A percentile compares a stretch with the other conserved stretches of the same genome.
Conservation (phyloP, 257 asterid species). For the Thymus mandschuricus region DNA sequence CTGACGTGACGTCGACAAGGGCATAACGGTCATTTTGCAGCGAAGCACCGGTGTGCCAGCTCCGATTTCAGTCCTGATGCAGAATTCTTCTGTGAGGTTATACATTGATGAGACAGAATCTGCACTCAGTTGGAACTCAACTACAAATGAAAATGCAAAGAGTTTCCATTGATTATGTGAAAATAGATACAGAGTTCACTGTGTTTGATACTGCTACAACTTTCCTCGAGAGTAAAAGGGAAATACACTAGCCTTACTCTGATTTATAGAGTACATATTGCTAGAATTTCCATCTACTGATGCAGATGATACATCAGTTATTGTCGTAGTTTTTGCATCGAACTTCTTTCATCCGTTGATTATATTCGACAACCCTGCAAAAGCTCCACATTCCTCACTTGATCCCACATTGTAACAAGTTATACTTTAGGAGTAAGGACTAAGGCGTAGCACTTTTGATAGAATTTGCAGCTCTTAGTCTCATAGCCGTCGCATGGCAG, state of each 20-base stretch:
- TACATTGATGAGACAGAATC: background rate
- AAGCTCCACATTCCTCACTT: background rate
- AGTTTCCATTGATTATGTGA: background rate
- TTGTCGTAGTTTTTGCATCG: background rate
- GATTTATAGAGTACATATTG: background rate
- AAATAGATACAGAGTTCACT: constrained; percentile 14
- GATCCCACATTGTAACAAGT: background rate
- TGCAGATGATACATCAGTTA: background rate
- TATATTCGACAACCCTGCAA: constrained; percentile 11
- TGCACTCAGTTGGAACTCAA: background rate
- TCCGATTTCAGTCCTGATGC: no score
- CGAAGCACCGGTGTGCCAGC: constrained; percentile 4
- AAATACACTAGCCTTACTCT: background rate
- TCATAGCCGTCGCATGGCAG: no score
- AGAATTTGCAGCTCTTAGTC: no score
- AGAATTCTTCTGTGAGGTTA: background rate
- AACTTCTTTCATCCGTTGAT: background rate
- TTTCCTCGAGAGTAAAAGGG: background rate
- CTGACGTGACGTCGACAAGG: background rate
- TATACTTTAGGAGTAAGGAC: no score
- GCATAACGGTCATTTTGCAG: background rate
- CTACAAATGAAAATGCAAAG: background rate
- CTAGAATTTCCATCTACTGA: constrained; percentile 1
- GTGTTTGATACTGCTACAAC: background rate
- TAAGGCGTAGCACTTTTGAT: no score